Percentiles rank a stretch among this genome's conserved stretches.
Conservation (phyloP, 805 yeast species). For the Blastobotrys peoriensis region DNA sequence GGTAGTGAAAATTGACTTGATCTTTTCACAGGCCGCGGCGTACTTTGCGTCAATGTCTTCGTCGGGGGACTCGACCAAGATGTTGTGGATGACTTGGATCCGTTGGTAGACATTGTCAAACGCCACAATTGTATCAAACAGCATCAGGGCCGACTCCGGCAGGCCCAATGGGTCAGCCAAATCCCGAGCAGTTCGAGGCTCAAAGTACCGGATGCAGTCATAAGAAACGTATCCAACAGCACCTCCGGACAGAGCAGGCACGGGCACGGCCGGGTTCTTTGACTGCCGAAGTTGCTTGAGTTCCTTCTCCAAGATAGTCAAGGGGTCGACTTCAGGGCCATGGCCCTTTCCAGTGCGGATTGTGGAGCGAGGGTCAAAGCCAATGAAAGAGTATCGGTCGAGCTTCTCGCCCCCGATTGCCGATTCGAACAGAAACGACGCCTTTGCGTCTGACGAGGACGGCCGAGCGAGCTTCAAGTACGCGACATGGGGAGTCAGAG, state of each 20-base stretch:
- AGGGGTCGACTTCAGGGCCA: constrained; percentile 71
- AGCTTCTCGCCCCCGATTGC: constrained; percentile 85
- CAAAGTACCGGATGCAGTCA: constrained; percentile 95
- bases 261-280: constrained; percentile 29
- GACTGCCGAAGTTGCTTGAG: constrained; percentile 61
- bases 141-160: constrained; percentile 91
- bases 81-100: constrained; percentile 82
- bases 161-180: constrained; percentile 73
- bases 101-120: constrained; percentile 93
- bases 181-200: constrained; percentile 75
- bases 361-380: constrained; percentile 73
- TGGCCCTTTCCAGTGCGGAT: constrained; percentile 74
- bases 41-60: constrained; percentile 44
- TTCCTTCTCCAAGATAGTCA: constrained; percentile 67
- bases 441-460: constrained; percentile 40
- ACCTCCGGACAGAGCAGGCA: constrained; percentile 91
- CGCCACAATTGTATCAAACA: constrained; percentile 83
- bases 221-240: constrained; percentile 94
- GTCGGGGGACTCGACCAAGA: constrained; percentile 38
- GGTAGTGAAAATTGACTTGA: constrained; percentile 43
- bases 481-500: constrained; percentile 84
- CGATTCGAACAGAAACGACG: constrained; percentile 81
- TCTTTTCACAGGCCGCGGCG: constrained; percentile 49
- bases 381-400: constrained; percentile 88
- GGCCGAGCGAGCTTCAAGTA: constrained; percentile 77